These are phyloP conservation scores for Xylaria curta DNA, from an alignment of 495 filamentous ascomycete genomes.

Conservation along the genomic window DNA sequence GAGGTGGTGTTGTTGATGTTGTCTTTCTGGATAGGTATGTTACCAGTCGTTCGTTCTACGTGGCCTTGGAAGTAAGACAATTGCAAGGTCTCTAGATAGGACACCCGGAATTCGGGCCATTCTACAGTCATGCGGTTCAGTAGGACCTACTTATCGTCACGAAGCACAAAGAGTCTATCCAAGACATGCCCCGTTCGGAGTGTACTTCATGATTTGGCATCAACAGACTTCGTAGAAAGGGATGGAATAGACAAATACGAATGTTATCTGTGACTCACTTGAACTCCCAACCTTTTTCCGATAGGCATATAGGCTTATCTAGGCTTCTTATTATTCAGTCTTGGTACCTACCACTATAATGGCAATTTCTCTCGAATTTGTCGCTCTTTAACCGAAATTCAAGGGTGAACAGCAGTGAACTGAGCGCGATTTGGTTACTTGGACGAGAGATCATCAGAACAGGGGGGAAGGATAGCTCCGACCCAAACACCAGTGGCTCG, in stretches of 20 bases:
- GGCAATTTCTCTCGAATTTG: no score
- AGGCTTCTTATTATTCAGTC: no score
- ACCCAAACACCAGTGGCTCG: slow-evolving; percentile 21
- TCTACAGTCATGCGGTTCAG: neutral
- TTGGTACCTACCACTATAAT: no score
- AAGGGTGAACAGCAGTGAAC: no score
- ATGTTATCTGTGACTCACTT: no score
- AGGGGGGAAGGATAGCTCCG: slow-evolving; percentile 21
- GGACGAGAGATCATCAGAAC: slow-evolving; percentile 2
- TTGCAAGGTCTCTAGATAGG: neutral
- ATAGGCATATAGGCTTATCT: no score
- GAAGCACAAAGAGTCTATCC: neutral
- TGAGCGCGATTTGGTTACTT: no score
- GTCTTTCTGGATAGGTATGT: neutral
- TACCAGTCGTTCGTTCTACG: neutral
- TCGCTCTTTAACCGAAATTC: no score
- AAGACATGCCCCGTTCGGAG: neutral
- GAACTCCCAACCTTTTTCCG: no score
- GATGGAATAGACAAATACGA: no score
- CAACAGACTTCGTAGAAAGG: no score
- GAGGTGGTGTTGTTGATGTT: neutral
- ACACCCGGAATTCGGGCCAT: neutral
- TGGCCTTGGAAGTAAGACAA: neutral
- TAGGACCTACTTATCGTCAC: neutral
- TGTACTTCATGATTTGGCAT: no score